Base-by-base conservation (phyloP, 2,329 filamentous ascomycete genomes). In the Rhynchosporium secalis region DNA sequence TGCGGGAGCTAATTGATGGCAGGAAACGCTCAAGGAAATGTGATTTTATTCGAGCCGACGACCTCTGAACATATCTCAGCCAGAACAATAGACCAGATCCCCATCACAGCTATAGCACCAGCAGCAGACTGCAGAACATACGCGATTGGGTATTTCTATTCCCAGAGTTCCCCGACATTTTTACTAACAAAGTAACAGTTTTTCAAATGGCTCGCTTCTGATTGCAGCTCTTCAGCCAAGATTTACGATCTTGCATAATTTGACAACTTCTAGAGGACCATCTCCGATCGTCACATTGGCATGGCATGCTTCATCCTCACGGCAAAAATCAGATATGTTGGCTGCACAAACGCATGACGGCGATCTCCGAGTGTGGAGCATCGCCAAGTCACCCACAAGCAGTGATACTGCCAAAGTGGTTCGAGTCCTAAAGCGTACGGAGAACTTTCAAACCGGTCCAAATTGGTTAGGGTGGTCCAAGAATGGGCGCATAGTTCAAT, bases 381-480 rank as follows among this genome's bases (percentile, higher is more conserved):
- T 99, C 59, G 86, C 94, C 26, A 99, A 98, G 76, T 84, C 83
- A 63, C 80, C 88, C 74, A 82, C 87, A 74, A 76, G 83, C 70
- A 86, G 83, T 54, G 90, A 96, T 69, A 83, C 88, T 20, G 93
- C 93, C 41, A 94, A 93, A 72, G 90, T 97, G 7, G 96, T 98
- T 63, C 84, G 95, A 65, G 88, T 96, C 33, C 79, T 99, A 55
- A 94, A 91, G 75, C 84, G 90, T 70, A 87, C 87, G 7, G 92
- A 96, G 65, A 87, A 87, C 67, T 87, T 84, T 68, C 79, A 86
- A 40, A 78, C 86, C 2, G 92, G 92, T 1, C 89, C 91, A 43
- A 96, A 96, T 74, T 99, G 95, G 95, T 93, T 97, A 81, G 90
- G 87, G 26, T 99, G 95, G 95, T 98, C 95, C 0, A 98, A 97